Evolutionary conservation across 176 grass and related monocot species (phyloP).

Genomic region (Miscanthus lutarioriparius): DNA sequence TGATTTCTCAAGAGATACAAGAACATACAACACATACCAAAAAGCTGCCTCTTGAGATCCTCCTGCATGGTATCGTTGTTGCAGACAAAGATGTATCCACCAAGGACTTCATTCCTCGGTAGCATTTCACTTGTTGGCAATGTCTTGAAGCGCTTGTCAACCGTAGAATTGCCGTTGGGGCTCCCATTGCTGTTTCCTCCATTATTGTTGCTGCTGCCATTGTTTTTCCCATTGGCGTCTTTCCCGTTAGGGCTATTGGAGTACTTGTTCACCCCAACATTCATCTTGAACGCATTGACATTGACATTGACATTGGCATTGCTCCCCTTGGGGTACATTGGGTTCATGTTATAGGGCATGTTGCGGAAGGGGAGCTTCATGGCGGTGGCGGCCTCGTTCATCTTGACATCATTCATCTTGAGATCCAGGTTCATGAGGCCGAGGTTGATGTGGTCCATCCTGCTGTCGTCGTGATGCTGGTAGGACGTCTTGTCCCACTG

Average conservation of each 20-base stretch:
- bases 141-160: slow-evolving; percentile 96
- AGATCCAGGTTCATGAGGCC: slow-evolving; percentile 78
- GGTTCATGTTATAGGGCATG: slow-evolving; percentile 58
- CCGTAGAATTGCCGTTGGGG: slow-evolving; percentile 49
- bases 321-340: slow-evolving; percentile 61
- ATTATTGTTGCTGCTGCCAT: slow-evolving; percentile 45
- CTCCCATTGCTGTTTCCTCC: slow-evolving; percentile 48
- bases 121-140: slow-evolving; percentile 95
- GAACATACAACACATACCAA: slow-evolving; percentile 70
- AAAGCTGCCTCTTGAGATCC: slow-evolving; percentile 97
- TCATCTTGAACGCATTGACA: slow-evolving; percentile 79
- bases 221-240: slow-evolving; percentile 58
- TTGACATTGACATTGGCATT: slow-evolving; percentile 66
- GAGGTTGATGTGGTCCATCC: slow-evolving; percentile 76
- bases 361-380: slow-evolving; percentile 60
- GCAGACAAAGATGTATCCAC: slow-evolving; percentile 99
- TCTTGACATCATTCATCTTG: slow-evolving; percentile 58
- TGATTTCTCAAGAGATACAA: slow-evolving; percentile 12
- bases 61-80: slow-evolving; percentile 99
- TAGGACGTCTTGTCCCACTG: slow-evolving; percentile 71
- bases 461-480: slow-evolving; percentile 69
- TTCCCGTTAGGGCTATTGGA: slow-evolving; percentile 53
- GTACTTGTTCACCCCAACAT: slow-evolving; percentile 69
- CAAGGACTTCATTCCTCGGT: slow-evolving; percentile 95
- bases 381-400: slow-evolving; percentile 55